These are phyloP conservation scores for Echites panduratus DNA, from an alignment of 257 asterid genomes.

Conservation along the genomic window DNA sequence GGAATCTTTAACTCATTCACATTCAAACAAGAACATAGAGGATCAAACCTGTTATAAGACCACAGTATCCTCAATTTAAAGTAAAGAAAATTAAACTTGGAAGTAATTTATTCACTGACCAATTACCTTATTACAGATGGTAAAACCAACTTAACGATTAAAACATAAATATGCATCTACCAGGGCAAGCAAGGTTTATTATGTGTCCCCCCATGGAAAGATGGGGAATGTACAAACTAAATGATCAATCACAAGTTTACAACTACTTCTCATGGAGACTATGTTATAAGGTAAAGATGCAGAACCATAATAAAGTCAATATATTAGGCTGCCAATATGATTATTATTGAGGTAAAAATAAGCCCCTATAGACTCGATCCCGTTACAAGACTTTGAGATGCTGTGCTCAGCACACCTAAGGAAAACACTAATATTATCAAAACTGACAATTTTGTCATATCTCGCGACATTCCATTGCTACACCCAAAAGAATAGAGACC, in stretches of 20 bases:
- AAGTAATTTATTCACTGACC: too few species aligned
- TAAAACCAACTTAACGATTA: too few species aligned
- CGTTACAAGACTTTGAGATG: constrained; percentile 1
- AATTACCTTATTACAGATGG: too few species aligned
- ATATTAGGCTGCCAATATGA: background rate
- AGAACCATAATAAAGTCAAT: background rate
- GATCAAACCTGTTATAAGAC: too few species aligned
- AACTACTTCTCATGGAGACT: background rate
- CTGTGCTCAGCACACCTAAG: background rate
- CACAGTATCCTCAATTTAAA: background rate
- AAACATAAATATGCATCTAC: too few species aligned
- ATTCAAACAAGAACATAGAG: background rate
- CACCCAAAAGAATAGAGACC: constrained; percentile 6
- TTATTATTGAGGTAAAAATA: background rate
- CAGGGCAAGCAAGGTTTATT: background rate
- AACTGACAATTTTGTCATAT: constrained; percentile 15
- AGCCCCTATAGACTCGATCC: background rate
- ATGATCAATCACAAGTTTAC: background rate
- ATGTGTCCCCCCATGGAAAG: background rate
- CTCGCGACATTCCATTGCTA: background rate
- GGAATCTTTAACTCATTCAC: background rate
- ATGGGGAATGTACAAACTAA: background rate
- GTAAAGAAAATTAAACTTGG: background rate
- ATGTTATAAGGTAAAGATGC: background rate
- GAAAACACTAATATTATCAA: constrained; percentile 15